Percentiles rank a stretch among this genome's conserved stretches.
Conservation (phyloP, 345 rosid species). For the Lepidium aucheri region DNA sequence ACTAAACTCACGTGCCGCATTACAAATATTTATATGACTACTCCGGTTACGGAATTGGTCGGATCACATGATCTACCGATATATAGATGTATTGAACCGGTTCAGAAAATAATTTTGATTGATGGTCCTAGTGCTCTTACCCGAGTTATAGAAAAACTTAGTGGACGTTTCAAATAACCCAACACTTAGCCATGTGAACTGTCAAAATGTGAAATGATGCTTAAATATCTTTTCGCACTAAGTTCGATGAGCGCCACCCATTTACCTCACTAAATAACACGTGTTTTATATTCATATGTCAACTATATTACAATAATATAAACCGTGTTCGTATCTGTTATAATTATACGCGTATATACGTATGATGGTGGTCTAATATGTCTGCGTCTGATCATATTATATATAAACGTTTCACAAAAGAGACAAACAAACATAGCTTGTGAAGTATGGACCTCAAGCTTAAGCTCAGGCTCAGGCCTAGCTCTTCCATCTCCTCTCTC, state of each 20-base stretch:
- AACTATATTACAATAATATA: background rate
- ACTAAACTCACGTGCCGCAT: too few relatives aligned
- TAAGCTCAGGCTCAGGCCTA: constrained; percentile 2
- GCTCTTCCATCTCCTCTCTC: constrained; percentile 7
- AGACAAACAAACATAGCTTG: background rate
- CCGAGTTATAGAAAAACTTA: too few relatives aligned
- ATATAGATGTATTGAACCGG: too few relatives aligned
- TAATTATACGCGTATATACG: background rate
- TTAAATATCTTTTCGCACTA: constrained; percentile 10
- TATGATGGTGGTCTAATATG: constrained; percentile 5
- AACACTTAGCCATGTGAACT: background rate
- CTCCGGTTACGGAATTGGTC: too few relatives aligned
- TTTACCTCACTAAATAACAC: background rate
- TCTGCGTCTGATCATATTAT: constrained; percentile 14
- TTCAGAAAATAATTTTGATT: too few relatives aligned
- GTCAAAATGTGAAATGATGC: background rate
- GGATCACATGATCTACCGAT: too few relatives aligned
- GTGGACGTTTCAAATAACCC: too few relatives aligned
- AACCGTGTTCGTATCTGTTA: constrained; percentile 8
- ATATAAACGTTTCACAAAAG: background rate
- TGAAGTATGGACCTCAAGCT: constrained; percentile 10
- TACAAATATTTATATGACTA: too few relatives aligned
- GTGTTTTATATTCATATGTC: background rate
- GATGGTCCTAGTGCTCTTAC: too few relatives aligned
- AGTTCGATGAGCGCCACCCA: constrained; percentile 6